Base-by-base conservation (phyloP, 805 yeast genomes). In the Wickerhamiella qilinensis region DNA sequence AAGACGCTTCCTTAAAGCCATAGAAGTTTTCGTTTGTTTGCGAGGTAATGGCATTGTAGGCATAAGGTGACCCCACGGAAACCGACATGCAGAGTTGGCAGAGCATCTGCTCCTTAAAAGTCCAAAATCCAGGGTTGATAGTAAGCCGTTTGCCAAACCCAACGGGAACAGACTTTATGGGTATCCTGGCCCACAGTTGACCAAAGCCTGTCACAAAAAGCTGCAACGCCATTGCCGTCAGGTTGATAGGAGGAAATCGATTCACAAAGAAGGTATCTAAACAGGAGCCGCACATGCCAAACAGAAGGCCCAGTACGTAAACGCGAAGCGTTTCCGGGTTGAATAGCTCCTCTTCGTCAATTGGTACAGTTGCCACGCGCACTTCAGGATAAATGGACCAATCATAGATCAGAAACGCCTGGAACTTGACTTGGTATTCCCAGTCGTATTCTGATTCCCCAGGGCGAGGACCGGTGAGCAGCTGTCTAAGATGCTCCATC, bases 161-260 rank as follows among this genome's bases (percentile, higher is more conserved):
- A 24, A 24, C 11, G 12, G 27, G 27, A 24, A 24, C 12, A 24
- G 11, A 9, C 12, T 24, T 8, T 12, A 24, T 12, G 27, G 40
- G 40, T 3, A 38, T 48, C 48, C 27, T 52, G 39, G 37, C 65
- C 54, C 64, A 57, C 1, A 64, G 45, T 37, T 57, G 56, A 38
- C 85, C 86, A 25, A 70, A 46, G 5, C 82, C 81, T 54, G 64
- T 73, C 2, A 79, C 65, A 47, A 77, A 57, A 41, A 77, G 62
- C 45, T 77, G 74, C 25, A 75, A 64, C 36, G 73, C 77, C 30
- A 66, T 62, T 17, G 72, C 57, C 20, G 69, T 60, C 39, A 76
- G 55, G 25, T 64, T 50, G 40, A 76, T 63, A 3, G 68, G 49
- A 4, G 84, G 83, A 43, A 63, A 57, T 8, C 27, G 27, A 45